These are phyloP conservation scores for Geranomyces michiganensis DNA, from an alignment of 192 early-diverging fungal species.

Conservation along the genomic window DNA sequence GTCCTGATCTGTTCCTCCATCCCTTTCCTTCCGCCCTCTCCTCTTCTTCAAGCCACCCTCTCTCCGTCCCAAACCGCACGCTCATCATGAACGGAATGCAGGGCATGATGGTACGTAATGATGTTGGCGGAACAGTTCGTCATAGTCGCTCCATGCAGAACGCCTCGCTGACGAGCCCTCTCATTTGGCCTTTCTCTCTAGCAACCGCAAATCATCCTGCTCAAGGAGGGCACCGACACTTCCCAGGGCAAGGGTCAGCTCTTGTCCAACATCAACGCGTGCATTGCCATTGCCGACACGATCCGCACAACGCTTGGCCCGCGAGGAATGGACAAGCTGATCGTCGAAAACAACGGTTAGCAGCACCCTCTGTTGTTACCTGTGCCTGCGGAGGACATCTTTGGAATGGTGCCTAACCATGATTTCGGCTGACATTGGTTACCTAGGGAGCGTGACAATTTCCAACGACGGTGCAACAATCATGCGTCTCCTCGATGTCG, in stretches of 20 bases:
- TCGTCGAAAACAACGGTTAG: slow-evolving; percentile 87
- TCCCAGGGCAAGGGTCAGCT: slow-evolving; percentile 98
- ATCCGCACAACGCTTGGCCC: slow-evolving; percentile 96
- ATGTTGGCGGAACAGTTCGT: background rate
- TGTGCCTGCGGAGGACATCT: too few relatives aligned
- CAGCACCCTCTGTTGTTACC: too few relatives aligned
- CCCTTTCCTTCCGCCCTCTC: too few relatives aligned
- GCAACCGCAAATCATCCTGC: slow-evolving; percentile 99
- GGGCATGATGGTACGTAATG: slow-evolving; percentile 8
- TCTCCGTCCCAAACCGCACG: background rate
- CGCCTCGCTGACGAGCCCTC: background rate
- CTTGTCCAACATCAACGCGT: slow-evolving; percentile 97
- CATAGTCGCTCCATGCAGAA: background rate
- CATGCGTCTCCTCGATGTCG: slow-evolving; percentile 95
- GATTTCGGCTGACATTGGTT: too few relatives aligned
- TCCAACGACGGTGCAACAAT: slow-evolving; percentile 99
- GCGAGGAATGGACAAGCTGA: slow-evolving; percentile 99
- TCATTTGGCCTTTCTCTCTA: slow-evolving; percentile 13
- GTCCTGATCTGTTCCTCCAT: too few relatives aligned
- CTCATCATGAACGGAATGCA: slow-evolving; percentile 35
- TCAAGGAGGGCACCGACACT: slow-evolving; percentile 98
- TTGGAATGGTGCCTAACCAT: too few relatives aligned
- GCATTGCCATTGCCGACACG: slow-evolving; percentile 90
- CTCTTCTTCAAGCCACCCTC: too few relatives aligned
- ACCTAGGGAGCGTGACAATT: slow-evolving; percentile 85